Evolutionary conservation across 495 filamentous ascomycete genomes (phyloP).

Genomic region (Xylona heveae): DNA sequence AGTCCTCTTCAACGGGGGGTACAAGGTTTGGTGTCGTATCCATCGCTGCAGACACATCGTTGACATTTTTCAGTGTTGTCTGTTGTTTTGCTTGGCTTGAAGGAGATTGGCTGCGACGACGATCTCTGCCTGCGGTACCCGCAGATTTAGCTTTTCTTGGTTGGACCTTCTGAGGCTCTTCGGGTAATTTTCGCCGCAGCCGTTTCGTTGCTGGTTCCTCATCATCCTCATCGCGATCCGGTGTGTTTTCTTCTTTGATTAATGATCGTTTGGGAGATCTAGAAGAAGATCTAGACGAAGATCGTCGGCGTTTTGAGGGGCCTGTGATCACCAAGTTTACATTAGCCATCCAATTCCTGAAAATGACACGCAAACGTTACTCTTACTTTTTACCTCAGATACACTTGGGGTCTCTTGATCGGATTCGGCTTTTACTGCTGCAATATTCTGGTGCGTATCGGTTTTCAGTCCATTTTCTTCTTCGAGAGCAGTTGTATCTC

Average conservation of each 20-base stretch:
- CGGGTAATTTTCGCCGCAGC: constrained; percentile 11
- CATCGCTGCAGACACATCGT: background rate
- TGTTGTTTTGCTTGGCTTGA: constrained; percentile 12
- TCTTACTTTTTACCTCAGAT: too few species aligned
- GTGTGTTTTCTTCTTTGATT: constrained; percentile 1
- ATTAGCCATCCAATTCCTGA: too few species aligned
- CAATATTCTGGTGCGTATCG: background rate
- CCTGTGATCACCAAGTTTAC: too few species aligned
- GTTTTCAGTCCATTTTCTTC: too few species aligned
- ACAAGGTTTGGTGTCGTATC: constrained; percentile 10
- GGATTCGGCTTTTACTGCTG: constrained; percentile 7
- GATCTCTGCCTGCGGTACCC: constrained; percentile 10
- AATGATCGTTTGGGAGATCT: too few species aligned
- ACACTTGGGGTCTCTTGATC: too few species aligned
- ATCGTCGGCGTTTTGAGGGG: too few species aligned
- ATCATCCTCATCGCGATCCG: constrained; percentile 5
- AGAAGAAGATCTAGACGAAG: too few species aligned
- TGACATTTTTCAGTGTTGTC: constrained; percentile 14
- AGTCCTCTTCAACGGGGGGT: too few species aligned
- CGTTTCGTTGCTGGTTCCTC: constrained; percentile 33
- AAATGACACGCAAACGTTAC: too few species aligned
- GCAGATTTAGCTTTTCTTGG: constrained; percentile 7
- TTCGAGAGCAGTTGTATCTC: too few species aligned
- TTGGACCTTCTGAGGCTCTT: constrained; percentile 12
- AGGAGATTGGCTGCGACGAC: background rate